A percentile compares a stretch with the other conserved stretches of the same genome.
Evolutionary conservation across 257 asterid species (phyloP).

Genomic region (Verbena officinalis): DNA sequence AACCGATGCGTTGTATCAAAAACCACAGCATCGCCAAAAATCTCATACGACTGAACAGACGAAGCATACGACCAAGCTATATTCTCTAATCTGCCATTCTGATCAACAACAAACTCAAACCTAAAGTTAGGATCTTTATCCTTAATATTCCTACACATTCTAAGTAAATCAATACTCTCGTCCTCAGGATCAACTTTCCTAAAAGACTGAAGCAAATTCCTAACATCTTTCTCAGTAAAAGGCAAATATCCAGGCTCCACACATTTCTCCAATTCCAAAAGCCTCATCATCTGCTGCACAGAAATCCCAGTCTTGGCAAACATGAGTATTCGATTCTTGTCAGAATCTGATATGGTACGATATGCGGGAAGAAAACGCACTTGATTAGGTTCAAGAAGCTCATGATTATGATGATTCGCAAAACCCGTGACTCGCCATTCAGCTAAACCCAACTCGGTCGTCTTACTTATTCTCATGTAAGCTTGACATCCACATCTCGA

Average conservation of each 20-base stretch:
- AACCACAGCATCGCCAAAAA: slow-evolving; percentile 93
- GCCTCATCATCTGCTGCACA: slow-evolving; percentile 98
- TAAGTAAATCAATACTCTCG: slow-evolving; percentile 81
- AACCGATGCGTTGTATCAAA: slow-evolving; percentile 95
- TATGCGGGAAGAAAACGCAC: slow-evolving; percentile 99
- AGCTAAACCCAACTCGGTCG: slow-evolving; percentile 69
- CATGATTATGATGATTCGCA: slow-evolving; percentile 93
- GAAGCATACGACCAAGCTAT: slow-evolving; percentile 99
- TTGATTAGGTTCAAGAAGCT: slow-evolving; percentile 92
- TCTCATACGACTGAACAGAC: slow-evolving; percentile 78
- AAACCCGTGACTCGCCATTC: slow-evolving; percentile 97
- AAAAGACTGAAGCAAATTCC: slow-evolving; percentile 90
- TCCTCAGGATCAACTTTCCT: slow-evolving; percentile 90
- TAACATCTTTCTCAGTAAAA: slow-evolving; percentile 94
- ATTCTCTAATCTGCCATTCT: slow-evolving; percentile 77
- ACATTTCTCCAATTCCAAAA: slow-evolving; percentile 87
- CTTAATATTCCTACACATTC: slow-evolving; percentile 91
- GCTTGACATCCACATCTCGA: slow-evolving; percentile 99
- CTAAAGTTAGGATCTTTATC: slow-evolving; percentile 87
- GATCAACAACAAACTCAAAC: slow-evolving; percentile 83
- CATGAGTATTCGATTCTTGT: slow-evolving; percentile 85
- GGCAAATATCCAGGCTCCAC: slow-evolving; percentile 94
- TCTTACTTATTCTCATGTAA: slow-evolving; percentile 93
- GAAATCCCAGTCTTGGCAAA: slow-evolving; percentile 97
- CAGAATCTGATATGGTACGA: slow-evolving; percentile 90